A percentile compares a stretch with the other conserved stretches of the same genome.
phyloP scores from a whole-genome alignment of 2,329 filamentous ascomycete species.

The Diplodia intermedia region DNA sequence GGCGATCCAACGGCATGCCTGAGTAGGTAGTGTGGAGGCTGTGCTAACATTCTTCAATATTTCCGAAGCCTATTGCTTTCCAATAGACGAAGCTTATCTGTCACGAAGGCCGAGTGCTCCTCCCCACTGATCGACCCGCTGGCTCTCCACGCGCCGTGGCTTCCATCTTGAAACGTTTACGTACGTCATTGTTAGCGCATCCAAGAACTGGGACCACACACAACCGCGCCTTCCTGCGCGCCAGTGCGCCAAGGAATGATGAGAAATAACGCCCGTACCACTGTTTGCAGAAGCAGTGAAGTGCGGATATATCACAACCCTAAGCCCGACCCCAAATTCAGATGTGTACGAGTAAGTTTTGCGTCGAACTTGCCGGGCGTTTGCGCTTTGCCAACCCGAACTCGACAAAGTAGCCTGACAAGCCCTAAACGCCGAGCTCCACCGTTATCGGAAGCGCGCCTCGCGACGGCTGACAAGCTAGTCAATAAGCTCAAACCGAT shows the following conservation, averaged over 20 bases:
- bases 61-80: neutral
- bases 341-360: neutral
- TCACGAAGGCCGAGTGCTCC: neutral
- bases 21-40: neutral
- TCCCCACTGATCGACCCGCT: slow-evolving; percentile 2
- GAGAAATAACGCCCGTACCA: neutral
- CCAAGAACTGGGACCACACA: neutral
- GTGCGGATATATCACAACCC: too few relatives aligned
- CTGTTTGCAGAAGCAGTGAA: neutral
- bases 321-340: too few relatives aligned
- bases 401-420: neutral
- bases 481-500: slow-evolving; percentile 5
- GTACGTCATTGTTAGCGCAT: slow-evolving; percentile 11
- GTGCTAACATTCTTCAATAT: neutral
- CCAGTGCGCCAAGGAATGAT: neutral
- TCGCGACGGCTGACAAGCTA: neutral
- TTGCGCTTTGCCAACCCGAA: too few relatives aligned
- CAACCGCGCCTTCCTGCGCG: neutral
- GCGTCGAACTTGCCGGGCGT: neutral
- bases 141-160: slow-evolving; percentile 14
- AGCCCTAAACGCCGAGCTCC: neutral
- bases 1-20: neutral
- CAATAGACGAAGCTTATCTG: slow-evolving; percentile 17
- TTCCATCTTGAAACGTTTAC: slow-evolving; percentile 13
- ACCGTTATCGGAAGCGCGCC: slow-evolving; percentile 12